Evolutionary conservation across 176 grass and related monocot genomes (phyloP), one percentile per base, ranked within the genome.

Genomic region (Avena sativa): DNA sequence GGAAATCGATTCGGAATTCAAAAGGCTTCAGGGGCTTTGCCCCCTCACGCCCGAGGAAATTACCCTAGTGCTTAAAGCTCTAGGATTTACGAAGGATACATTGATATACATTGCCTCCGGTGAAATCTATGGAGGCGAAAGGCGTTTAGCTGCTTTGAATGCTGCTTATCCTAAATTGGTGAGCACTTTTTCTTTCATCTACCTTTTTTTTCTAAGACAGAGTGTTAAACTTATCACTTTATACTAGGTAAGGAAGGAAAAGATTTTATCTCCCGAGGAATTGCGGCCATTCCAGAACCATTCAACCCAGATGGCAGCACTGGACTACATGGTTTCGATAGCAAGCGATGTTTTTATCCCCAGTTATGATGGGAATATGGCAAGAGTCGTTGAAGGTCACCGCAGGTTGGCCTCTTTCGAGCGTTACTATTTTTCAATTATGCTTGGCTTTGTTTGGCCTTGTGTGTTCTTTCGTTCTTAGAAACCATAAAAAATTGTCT

Each of bases 301-400:
- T 79, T 99, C 97, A 56, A 96, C 94, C 23, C 94, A 99, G 71
- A 99, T 99, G 97, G 97, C 97, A 43, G 97, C 97, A 75, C 66
- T 99, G 56, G 97, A 99, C 71, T 99, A 99, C 88, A 90, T 96
- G 34, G 97, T 99, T 83, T 96, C 97, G 16, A 70, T 94, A 65
- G 89, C 85, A 62, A 94, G 97, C 0, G 87, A 93, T 74, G 91
- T 94, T 93, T 99, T 99, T 80, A 92, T 99, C 62, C 97, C 97
- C 14, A 99, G 90, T 85, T 99, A 96, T 83, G 94, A 99, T 83
- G 97, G 94, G 9, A 99, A 99, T 83, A 99, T 99, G 97, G 97
- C 94, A 71, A 99, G 90, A 88, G 90, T 96, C 80, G 97, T 99
- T 28, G 97, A 99, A 85, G 97, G 97, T 66, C 94, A 99, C 32